Base-by-base conservation (phyloP, 192 early-diverging fungal genomes). In the Funneliformis mosseae region DNA sequence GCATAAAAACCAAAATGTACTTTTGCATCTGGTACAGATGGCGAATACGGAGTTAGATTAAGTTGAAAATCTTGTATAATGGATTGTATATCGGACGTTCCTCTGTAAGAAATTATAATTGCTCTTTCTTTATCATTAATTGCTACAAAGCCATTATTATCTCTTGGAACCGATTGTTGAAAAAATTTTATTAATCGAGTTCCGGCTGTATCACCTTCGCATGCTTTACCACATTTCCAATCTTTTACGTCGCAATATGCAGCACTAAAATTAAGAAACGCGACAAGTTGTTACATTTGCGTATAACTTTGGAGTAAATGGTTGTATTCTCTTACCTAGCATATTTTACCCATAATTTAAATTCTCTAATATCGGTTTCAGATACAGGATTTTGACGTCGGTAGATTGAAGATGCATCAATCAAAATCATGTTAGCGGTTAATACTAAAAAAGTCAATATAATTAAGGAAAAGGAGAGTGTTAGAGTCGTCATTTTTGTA, bases 111-210 rank as follows among this genome's bases (percentile, higher is more conserved):
- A 8, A 75, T 28, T 16, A 75, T 55, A 14, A 75, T 59, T n/a
- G 74, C 45, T 14, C 60, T 75, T 59, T 59, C 27, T 60, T 75
- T 27, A 60, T 75, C 74, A 55, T 75, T 75, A 75, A 75, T 41
- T 12, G 74, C 74, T 33, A 75, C 74, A 60, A 27, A 75, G 28
- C 4, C 74, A 12, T 75, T 75, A 60, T 75, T 75, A 60, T 72
- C 70, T 23, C 43, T 72, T 72, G n/a, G n/a, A 11, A 16, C 0
- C 9, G 46, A 33, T 9, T 75, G 1, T 28, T 33, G 25, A 75
- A 75, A 75, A 12, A 48, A 75, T 28, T 75, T 48, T 8, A 75
- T 59, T 25, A 75, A 28, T 14, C 50, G n/a, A 28, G 74, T 75
- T 27, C 33, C 74, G 7, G 2, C n/a, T 1, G 74, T 75, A 6